phyloP scores from a whole-genome alignment of 768 basidiomycete species.

The Russula abietina region DNA sequence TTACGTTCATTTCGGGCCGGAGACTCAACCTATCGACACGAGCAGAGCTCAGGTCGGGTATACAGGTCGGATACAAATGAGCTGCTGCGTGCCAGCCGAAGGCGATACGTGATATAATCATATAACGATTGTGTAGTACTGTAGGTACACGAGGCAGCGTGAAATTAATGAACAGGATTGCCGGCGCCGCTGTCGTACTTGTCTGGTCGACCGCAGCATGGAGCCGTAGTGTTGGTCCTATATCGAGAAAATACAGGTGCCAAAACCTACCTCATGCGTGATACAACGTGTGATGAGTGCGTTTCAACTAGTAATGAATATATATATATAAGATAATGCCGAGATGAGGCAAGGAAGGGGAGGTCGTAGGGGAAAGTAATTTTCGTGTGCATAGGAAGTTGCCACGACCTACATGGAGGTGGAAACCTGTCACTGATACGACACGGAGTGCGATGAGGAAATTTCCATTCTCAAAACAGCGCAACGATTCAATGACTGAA shows the following conservation, averaged over 20 bases:
- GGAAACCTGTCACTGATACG: too few species aligned
- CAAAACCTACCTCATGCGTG: not conserved
- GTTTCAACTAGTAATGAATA: not conserved
- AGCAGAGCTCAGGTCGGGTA: not conserved
- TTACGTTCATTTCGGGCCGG: not conserved
- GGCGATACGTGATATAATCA: not conserved
- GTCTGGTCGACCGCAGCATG: not conserved
- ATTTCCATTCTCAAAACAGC: too few species aligned
- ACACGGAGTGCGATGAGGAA: too few species aligned
- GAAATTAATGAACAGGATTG: not conserved
- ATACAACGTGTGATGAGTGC: slow-evolving; percentile 1
- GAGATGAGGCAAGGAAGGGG: not conserved
- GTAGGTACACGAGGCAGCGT: not conserved
- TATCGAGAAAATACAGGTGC: not conserved
- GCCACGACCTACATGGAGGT: not conserved
- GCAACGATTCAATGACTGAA: too few species aligned
- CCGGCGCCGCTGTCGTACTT: not conserved
- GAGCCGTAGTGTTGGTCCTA: not conserved
- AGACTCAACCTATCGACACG: not conserved
- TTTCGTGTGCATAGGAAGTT: not conserved
- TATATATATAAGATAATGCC: not conserved
- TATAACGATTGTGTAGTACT: too few species aligned
- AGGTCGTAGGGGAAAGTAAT: not conserved
- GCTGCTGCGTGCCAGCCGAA: not conserved
- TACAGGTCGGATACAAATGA: not conserved